Base-by-base conservation (phyloP, 106 monocot species). In the Alisma plantagoaquatica region DNA sequence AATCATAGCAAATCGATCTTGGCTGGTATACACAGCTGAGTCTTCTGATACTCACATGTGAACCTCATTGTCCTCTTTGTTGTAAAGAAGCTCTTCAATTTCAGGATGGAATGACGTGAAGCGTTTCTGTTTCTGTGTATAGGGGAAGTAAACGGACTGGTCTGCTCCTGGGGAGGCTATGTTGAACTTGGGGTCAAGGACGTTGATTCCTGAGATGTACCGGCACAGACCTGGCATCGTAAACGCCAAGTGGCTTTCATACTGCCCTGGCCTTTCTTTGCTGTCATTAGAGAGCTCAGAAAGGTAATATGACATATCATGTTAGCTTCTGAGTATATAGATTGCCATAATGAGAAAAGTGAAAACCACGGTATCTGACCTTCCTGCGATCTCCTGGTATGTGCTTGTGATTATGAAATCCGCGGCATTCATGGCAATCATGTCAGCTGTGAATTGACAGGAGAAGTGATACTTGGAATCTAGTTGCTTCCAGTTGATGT, bases 351-450 rank as follows among this genome's bases (percentile, higher is more conserved):
- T 38, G 16, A 0, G 0, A 17, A 17, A 55, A 38, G 4, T 33
- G 33, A 2, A 41, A 22, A 41, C 53, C 42, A 3, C 27, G 9
- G 43, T 19, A 27, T 32, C 74, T 15, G 18, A 92, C 93, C 80
- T 84, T 71, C 94, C 88, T 4, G 87, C 84, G 29, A 96, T 88
- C 75, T 96, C 94, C 66, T 96, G 94, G 54, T 84, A 96, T n/a
- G 88, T 96, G 59, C 94, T 96, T 24, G 94, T 76, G 55, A 96
- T 89, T 63, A 96, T 96, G 53, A 96, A 96, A 64, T 96, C 88
- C 24, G 80, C 64, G 20, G 81, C 62, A 65, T 96, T 96, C 88
- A 96, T 96, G 1, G 88, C 53, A 33, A 96, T 80, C 77, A 89
- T 84, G 63, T 96, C 94, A 0, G 88, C 94, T 0, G 88, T 84